phyloP scores from a whole-genome alignment of 2,329 filamentous ascomycete genomes.

The Phaeomoniella chlamydospora region DNA sequence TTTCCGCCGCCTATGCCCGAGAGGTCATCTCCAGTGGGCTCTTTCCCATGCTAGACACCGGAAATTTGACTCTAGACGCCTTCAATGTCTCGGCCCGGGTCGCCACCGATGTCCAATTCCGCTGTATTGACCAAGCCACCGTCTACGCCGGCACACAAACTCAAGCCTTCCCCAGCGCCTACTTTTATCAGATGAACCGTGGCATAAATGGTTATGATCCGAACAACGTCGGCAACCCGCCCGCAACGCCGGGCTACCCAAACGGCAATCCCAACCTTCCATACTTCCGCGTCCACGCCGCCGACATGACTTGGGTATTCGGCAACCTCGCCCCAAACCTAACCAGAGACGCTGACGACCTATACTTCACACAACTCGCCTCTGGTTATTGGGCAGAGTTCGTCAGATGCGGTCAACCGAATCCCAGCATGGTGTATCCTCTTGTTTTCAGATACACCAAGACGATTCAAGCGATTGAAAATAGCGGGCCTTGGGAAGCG shows the following conservation, averaged over 20 bases:
- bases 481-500: conserved; percentile 22
- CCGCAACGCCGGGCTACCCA: conserved; percentile 19
- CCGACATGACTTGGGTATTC: conserved; percentile 40
- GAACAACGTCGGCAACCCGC: conserved; percentile 35
- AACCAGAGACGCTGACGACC: conserved; percentile 36
- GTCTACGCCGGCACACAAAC: conserved; percentile 33
- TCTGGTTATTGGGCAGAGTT: conserved; percentile 37
- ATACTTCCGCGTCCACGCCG: conserved; percentile 44
- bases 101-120: conserved; percentile 44
- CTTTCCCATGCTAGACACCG: conserved; percentile 33
- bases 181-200: conserved; percentile 47
- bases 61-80: conserved; percentile 38
- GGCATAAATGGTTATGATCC: conserved; percentile 39
- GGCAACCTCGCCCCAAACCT: conserved; percentile 34
- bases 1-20: conserved; percentile 26
- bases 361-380: conserved; percentile 29
- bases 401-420: conserved; percentile 34
- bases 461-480: conserved; percentile 22
- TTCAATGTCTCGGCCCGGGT: conserved; percentile 41
- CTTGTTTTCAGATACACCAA: conserved; percentile 30
- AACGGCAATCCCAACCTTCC: conserved; percentile 35
- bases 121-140: conserved; percentile 46
- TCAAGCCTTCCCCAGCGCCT: conserved; percentile 32
- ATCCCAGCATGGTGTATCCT: conserved; percentile 31
- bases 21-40: conserved; percentile 28